These are phyloP conservation scores for Monilinia polystroma DNA, from an alignment of 2,329 filamentous ascomycete genomes.

Conservation along the genomic window DNA sequence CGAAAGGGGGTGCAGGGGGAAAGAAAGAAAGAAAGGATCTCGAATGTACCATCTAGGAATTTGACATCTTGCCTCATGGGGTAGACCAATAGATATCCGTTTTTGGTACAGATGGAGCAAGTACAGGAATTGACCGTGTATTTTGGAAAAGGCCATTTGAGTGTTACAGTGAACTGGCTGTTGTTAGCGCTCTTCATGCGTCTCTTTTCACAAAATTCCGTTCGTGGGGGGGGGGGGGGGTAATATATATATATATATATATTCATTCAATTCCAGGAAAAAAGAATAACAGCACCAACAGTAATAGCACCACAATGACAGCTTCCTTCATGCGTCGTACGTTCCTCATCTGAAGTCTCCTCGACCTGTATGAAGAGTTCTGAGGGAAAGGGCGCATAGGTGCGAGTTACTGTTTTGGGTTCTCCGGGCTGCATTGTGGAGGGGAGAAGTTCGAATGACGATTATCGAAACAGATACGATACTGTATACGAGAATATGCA, in stretches of 20 bases:
- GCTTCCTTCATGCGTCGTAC: conserved; percentile 51
- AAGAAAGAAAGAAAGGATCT: not conserved
- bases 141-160: conserved; percentile 51
- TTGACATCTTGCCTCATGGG: conserved; percentile 30
- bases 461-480: not conserved
- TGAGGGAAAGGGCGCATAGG: conserved; percentile 19
- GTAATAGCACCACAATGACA: conserved; percentile 54
- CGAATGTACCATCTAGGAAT: conserved; percentile 24
- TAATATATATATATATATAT: not conserved
- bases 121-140: conserved; percentile 57
- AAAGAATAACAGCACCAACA: conserved; percentile 1
- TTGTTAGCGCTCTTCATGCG: not conserved
- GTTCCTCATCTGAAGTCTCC: conserved; percentile 25
- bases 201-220: not conserved
- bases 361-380: conserved; percentile 20
- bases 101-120: conserved; percentile 62
- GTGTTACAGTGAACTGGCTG: conserved; percentile 46
- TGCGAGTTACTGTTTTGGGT: conserved; percentile 4
- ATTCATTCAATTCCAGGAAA: no score
- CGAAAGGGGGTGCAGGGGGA: not conserved
- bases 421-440: not conserved
- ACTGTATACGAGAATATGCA: not conserved
- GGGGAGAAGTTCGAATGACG: not conserved
- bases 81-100: conserved; percentile 46
- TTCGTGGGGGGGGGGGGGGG: no score